These are phyloP conservation scores for Stephania cephalantha DNA, from an alignment of 164 flowering plant genomes.

Conservation along the genomic window DNA sequence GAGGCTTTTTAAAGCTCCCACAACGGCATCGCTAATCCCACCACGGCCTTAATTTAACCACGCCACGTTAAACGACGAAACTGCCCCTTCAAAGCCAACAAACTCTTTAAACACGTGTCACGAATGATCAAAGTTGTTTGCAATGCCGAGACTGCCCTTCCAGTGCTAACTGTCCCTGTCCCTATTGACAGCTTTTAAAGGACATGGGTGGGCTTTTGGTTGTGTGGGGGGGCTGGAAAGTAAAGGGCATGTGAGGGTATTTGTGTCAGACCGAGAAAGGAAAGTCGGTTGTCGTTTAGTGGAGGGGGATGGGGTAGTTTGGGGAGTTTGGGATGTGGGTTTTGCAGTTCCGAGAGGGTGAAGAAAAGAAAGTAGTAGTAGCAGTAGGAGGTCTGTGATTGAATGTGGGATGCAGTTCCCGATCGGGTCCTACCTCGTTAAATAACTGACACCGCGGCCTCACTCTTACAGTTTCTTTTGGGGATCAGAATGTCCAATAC, in stretches of 20 bases:
- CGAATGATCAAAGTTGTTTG: not conserved
- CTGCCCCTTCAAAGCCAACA: not conserved
- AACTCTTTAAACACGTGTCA: not conserved
- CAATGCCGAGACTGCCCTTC: not conserved
- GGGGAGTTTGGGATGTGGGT: not conserved
- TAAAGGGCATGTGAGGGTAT: not conserved
- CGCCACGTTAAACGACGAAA: not conserved
- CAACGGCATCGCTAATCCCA: too few relatives aligned
- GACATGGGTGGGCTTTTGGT: too few relatives aligned
- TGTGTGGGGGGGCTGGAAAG: not conserved
- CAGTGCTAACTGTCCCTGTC: not conserved
- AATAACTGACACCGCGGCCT: too few relatives aligned
- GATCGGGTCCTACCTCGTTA: too few relatives aligned
- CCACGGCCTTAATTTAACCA: too few relatives aligned
- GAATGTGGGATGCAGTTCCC: too few relatives aligned
- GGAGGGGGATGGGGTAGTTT: not conserved
- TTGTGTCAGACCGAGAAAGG: not conserved
- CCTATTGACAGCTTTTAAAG: not conserved
- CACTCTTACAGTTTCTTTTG: too few relatives aligned
- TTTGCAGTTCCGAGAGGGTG: not conserved
- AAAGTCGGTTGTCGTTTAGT: not conserved
- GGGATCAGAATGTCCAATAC: too few relatives aligned
- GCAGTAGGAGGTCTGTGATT: too few relatives aligned
- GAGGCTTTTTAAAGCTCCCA: too few relatives aligned
- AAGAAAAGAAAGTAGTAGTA: not conserved